Evolutionary conservation across 305 asterid genomes (phyloP).

Genomic region (Fraxinus velutina): DNA sequence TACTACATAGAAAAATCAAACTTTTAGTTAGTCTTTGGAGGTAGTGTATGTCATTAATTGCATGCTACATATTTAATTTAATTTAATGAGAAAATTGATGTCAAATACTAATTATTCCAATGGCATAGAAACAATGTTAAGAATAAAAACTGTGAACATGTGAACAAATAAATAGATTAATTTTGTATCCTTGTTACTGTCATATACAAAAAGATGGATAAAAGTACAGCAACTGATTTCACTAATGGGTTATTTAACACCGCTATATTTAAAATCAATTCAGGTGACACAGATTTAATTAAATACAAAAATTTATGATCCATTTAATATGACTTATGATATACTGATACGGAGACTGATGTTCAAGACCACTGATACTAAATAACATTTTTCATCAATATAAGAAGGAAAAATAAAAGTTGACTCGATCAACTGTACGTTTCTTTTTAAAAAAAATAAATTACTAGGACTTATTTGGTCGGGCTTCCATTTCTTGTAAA

Average conservation of each 20-base stretch:
- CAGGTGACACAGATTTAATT: too few relatives aligned
- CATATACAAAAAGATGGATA: background rate
- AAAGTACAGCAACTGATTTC: background rate
- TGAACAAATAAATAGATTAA: background rate
- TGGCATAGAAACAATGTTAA: background rate
- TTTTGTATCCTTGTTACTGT: background rate
- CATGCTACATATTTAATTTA: background rate
- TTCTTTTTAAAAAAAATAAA: too few relatives aligned
- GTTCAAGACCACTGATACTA: too few relatives aligned
- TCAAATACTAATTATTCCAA: constrained; percentile 8
- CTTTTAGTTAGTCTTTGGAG: background rate
- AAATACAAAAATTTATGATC: too few relatives aligned
- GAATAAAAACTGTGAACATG: background rate
- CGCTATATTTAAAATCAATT: too few relatives aligned
- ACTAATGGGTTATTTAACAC: too few relatives aligned
- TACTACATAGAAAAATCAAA: background rate
- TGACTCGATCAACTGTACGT: too few relatives aligned
- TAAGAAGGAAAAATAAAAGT: too few relatives aligned
- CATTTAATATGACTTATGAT: too few relatives aligned
- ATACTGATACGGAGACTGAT: too few relatives aligned
- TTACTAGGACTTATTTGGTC: too few relatives aligned
- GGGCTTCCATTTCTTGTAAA: background rate
- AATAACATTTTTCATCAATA: too few relatives aligned
- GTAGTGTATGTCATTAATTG: background rate
- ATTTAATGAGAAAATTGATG: constrained; percentile 9